A percentile compares a stretch with the other conserved stretches of the same genome.
These are phyloP conservation scores for Aspergillus texensis DNA, from an alignment of 2,329 filamentous ascomycete genomes.

Conservation along the genomic window DNA sequence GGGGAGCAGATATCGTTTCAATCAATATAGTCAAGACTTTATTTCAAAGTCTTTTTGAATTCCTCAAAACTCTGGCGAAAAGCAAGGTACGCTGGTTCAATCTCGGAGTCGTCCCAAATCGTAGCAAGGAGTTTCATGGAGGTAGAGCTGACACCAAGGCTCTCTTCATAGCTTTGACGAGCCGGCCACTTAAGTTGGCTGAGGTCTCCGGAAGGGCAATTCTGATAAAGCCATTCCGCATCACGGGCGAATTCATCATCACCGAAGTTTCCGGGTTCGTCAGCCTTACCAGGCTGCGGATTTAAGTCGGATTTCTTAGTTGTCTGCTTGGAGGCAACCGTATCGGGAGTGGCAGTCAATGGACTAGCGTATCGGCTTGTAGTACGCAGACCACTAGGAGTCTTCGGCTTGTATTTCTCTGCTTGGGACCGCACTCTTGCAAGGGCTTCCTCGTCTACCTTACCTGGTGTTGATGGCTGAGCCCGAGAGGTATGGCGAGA, in stretches of 20 bases:
- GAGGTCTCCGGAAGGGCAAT: conserved; percentile 30
- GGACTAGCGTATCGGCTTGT: conserved; percentile 33
- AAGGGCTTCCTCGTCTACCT: conserved; percentile 32
- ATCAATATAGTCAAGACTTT: conserved; percentile 1
- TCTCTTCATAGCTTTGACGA: conserved; percentile 18
- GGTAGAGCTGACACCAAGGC: conserved; percentile 17
- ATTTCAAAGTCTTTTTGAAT: conserved; percentile 19
- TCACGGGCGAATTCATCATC: conserved; percentile 29
- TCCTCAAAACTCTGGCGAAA: conserved; percentile 21
- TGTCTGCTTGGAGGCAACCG: conserved; percentile 6
- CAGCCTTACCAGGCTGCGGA: neutral
- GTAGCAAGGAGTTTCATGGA: conserved; percentile 17
- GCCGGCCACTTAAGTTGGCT: conserved; percentile 26
- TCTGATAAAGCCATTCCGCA: conserved; percentile 30
- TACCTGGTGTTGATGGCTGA: conserved; percentile 23
- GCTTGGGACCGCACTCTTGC: conserved; percentile 40
- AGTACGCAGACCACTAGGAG: conserved; percentile 45
- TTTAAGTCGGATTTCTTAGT: neutral
- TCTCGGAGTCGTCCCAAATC: conserved; percentile 20
- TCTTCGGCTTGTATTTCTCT: conserved; percentile 48
- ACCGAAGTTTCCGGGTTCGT: conserved; percentile 20
- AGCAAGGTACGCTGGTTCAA: conserved; percentile 16
- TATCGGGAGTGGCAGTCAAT: conserved; percentile 21
- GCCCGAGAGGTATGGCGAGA: conserved; percentile 17
- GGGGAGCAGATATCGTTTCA: neutral